Evolutionary conservation across 1,284 basidiomycete genomes (phyloP).

Genomic region (Marasmius oreades): DNA sequence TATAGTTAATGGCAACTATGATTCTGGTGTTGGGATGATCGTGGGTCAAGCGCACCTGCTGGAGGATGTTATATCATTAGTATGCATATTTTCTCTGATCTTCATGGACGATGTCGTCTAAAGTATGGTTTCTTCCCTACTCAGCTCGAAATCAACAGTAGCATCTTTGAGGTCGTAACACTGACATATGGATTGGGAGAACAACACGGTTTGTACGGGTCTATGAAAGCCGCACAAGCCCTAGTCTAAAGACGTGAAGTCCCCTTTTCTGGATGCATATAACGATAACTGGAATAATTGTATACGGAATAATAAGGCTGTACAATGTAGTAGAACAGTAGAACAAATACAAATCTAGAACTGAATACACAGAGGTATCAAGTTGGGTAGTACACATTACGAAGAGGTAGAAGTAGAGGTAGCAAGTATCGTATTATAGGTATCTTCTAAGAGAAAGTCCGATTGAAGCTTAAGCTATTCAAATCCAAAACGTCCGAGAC

Average conservation of each 20-base stretch:
- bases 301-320: not conserved
- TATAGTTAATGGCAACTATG: constrained; percentile 77
- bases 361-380: constrained; percentile 1
- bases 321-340: not conserved
- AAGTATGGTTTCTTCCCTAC: not conserved
- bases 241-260: not conserved
- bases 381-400: not conserved
- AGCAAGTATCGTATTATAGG: too few species aligned
- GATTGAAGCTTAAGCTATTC: not conserved
- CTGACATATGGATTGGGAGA: constrained; percentile 82
- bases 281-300: not conserved
- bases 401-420: not conserved
- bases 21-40: constrained; percentile 64
- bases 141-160: constrained; percentile 7
- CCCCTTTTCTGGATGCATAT: not conserved
- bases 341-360: constrained; percentile 1
- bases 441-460: not conserved
- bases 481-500: constrained; percentile 1
- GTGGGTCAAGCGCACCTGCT: constrained; percentile 93
- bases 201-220: constrained; percentile 67
- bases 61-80: constrained; percentile 86
- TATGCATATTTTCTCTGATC: constrained; percentile 32
- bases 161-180: constrained; percentile 67
- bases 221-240: constrained; percentile 34
- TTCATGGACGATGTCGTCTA: not conserved